Conservation (phyloP, 2,329 filamentous ascomycete species). For the Elsinoe fawcettii region DNA sequence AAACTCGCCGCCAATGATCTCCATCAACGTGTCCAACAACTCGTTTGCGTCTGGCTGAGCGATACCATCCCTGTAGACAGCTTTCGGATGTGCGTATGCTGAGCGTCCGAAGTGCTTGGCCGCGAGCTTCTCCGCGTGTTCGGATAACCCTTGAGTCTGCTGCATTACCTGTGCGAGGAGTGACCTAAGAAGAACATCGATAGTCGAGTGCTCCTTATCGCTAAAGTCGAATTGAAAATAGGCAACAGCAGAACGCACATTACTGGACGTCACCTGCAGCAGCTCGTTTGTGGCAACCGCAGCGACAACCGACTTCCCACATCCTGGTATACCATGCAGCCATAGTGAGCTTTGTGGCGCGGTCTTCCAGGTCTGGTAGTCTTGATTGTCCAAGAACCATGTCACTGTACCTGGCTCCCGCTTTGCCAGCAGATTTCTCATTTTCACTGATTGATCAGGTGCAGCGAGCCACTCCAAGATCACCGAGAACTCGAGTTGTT, state of each 20-base stretch:
- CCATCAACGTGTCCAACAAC: background rate
- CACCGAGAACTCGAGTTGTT: background rate
- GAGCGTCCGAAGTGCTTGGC: background rate
- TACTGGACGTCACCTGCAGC: background rate
- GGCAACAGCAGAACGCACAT: background rate
- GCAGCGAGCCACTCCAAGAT: background rate
- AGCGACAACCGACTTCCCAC: constrained; percentile 1
- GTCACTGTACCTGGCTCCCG: background rate
- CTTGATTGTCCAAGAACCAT: background rate
- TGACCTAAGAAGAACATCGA: background rate
- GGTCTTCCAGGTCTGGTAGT: background rate
- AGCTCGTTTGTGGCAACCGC: background rate
- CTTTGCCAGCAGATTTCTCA: background rate
- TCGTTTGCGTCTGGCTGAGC: background rate
- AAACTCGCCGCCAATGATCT: background rate
- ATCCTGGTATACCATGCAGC: background rate
- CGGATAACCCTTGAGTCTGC: background rate
- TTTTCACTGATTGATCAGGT: background rate
- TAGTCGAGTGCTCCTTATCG: background rate
- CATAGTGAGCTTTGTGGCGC: background rate
- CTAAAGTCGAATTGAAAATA: background rate
- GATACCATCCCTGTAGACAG: background rate
- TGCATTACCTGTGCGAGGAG: background rate
- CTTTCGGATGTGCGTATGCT: background rate
- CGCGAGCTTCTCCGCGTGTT: background rate